Conservation (phyloP, 805 yeast genomes). For the Candida maesae region DNA sequence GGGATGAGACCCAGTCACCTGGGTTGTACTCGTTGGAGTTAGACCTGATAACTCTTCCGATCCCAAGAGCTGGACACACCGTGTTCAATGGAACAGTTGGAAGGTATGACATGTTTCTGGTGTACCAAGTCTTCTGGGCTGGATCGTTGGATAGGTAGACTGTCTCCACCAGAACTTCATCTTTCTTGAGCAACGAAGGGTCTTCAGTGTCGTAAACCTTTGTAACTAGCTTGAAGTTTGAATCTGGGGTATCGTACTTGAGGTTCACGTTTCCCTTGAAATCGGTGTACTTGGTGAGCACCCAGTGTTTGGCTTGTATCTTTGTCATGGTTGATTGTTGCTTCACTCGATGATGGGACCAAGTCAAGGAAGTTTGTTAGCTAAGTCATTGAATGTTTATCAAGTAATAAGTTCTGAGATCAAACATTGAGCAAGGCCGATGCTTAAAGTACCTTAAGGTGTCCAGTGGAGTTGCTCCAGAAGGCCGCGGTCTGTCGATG, state of each 20-base stretch:
- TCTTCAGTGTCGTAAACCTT: constrained; percentile 21
- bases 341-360: too few species aligned
- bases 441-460: too few species aligned
- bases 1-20: constrained; percentile 44
- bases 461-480: too few species aligned
- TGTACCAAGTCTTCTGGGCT: constrained; percentile 57
- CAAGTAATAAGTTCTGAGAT: too few species aligned
- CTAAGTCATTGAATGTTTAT: too few species aligned
- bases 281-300: constrained; percentile 27
- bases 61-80: constrained; percentile 47
- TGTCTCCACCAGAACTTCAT: constrained; percentile 42
- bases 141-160: constrained; percentile 56
- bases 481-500: too few species aligned
- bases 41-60: constrained; percentile 48
- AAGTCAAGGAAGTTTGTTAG: too few species aligned
- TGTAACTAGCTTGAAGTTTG: constrained; percentile 29
- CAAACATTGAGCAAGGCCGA: too few species aligned
- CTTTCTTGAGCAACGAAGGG: constrained; percentile 29
- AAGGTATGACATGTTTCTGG: constrained; percentile 30
- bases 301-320: constrained; percentile 33
- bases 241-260: constrained; percentile 22
- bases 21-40: constrained; percentile 35
- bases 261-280: constrained; percentile 27
- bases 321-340: too few species aligned
- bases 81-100: constrained; percentile 35